Evolutionary conservation across 2,329 filamentous ascomycete species (phyloP).

Genomic region (Neonectria neomacrospora): DNA sequence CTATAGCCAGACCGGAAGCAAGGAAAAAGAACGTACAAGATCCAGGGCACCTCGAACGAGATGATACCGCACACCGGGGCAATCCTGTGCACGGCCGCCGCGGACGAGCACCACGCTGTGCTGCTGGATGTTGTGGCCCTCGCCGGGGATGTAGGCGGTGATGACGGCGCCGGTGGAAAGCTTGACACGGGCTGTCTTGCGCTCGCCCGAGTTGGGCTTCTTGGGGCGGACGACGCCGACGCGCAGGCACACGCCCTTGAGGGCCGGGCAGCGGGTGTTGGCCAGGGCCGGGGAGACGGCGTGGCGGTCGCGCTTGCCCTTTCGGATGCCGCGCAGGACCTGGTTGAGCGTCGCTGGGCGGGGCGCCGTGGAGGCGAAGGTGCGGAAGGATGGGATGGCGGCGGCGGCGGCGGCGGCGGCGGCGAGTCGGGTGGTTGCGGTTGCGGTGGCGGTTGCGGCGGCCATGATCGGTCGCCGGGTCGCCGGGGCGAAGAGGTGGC

Average conservation of each 20-base stretch:
- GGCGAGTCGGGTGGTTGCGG: constrained; percentile 47
- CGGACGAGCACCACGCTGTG: constrained; percentile 97
- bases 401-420: too few relatives aligned
- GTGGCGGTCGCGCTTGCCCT: constrained; percentile 83
- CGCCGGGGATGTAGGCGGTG: constrained; percentile 94
- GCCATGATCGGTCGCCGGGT: constrained; percentile 43
- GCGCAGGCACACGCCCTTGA: constrained; percentile 96
- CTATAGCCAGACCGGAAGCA: background rate
- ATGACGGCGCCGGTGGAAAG: constrained; percentile 88
- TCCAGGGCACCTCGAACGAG: constrained; percentile 91
- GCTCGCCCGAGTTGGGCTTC: constrained; percentile 98
- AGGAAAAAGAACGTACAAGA: constrained; percentile 73
- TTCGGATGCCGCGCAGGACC: constrained; percentile 80
- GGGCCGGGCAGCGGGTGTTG: constrained; percentile 74
- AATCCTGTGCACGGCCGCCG: constrained; percentile 94
- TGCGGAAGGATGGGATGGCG: constrained; percentile 45
- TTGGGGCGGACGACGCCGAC: constrained; percentile 95
- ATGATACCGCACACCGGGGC: constrained; percentile 97
- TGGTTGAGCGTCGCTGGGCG: constrained; percentile 77
- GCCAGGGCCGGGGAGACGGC: constrained; percentile 86
- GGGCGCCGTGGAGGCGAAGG: constrained; percentile 68
- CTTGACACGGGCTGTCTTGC: constrained; percentile 93
- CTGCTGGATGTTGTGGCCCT: constrained; percentile 99
- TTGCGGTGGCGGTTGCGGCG: constrained; percentile 29
- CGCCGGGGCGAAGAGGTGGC: constrained; percentile 50